These are phyloP conservation scores for Talaromyces proteolyticus DNA, from an alignment of 495 filamentous ascomycete species.

Conservation along the genomic window DNA sequence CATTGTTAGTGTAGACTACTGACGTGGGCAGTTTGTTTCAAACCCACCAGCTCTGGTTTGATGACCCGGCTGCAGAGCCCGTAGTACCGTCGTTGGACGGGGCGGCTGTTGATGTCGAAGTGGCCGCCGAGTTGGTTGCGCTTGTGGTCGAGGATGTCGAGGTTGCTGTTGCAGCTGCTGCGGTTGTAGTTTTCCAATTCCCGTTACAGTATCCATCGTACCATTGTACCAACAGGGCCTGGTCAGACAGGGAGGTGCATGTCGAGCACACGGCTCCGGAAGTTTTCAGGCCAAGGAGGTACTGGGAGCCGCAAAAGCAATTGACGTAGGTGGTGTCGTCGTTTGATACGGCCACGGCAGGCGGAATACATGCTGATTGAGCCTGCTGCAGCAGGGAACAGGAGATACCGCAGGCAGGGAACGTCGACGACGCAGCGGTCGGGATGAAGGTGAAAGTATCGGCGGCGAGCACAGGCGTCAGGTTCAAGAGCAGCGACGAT, in stretches of 20 bases:
- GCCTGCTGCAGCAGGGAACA: slow-evolving; percentile 41
- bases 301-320: slow-evolving; percentile 50
- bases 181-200: too few species aligned
- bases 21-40: background rate
- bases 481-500: slow-evolving; percentile 2
- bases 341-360: slow-evolving; percentile 21
- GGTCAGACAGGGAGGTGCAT: slow-evolving; percentile 29
- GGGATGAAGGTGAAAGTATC: slow-evolving; percentile 13
- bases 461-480: background rate
- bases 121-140: slow-evolving; percentile 15
- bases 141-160: slow-evolving; percentile 12
- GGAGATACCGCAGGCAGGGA: slow-evolving; percentile 45
- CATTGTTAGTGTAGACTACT: background rate
- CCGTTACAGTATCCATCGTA: slow-evolving; percentile 38
- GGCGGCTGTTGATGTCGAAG: slow-evolving; percentile 14
- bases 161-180: slow-evolving; percentile 9
- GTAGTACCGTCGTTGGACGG: slow-evolving; percentile 7
- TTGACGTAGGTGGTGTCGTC: slow-evolving; percentile 34
- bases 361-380: slow-evolving; percentile 36
- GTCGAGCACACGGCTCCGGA: slow-evolving; percentile 25
- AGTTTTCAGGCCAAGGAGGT: slow-evolving; percentile 21
- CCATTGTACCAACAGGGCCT: slow-evolving; percentile 39
- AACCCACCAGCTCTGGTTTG: slow-evolving; percentile 21
- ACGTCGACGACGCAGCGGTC: slow-evolving; percentile 26
- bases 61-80: slow-evolving; percentile 6